Evolutionary conservation across 306 rosid species (phyloP), one percentile per base, ranked within the genome.

Genomic region (Sesbania bispinosa): DNA sequence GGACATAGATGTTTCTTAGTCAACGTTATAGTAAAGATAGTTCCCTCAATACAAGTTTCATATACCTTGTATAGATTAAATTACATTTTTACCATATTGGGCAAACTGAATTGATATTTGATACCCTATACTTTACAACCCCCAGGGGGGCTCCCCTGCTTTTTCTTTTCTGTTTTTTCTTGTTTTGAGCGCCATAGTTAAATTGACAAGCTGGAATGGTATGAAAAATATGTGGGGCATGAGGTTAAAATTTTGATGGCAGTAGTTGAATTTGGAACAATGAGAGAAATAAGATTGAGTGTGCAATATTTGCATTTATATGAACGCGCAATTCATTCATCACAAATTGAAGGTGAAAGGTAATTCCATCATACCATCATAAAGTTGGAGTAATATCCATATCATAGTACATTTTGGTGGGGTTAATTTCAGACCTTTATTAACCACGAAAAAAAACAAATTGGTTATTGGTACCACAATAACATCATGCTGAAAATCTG

Each of bases 1-100:
- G 38, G 41, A 18, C 45, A 67, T 67, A 43, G 62, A 35, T 64
- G 51, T 47, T 80, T 21, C 59, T 27, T 15, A 20, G 26, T 72
- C 64, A 67, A 73, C 46, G 21, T 66, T 62, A 13, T 47, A 24
- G 47, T 23, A 15, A 13, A 60, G 4, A 4, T 39, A 23, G 33
- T 77, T 68, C 29, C 26, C 47, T 11, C 4, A 43, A 11, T 21
- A 45, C 51, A 33, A 39, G 3, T 20, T 23, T 50, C 62, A 73
- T 21, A 21, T 32, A 7, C 8, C 59, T 24, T 23, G 47, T 13
- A 33, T 39, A 10, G 57, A 51, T 63, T 26, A 62, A 50, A 73
- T 2, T 60, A 10, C n/a, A n/a, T n/a, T n/a, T n/a, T 47, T 24
- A 35, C 21, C 26, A 70, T 55, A 26, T 42, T 39, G 3, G 76